phyloP scores from a whole-genome alignment of 805 yeast species.

The Candida nitratophila region DNA sequence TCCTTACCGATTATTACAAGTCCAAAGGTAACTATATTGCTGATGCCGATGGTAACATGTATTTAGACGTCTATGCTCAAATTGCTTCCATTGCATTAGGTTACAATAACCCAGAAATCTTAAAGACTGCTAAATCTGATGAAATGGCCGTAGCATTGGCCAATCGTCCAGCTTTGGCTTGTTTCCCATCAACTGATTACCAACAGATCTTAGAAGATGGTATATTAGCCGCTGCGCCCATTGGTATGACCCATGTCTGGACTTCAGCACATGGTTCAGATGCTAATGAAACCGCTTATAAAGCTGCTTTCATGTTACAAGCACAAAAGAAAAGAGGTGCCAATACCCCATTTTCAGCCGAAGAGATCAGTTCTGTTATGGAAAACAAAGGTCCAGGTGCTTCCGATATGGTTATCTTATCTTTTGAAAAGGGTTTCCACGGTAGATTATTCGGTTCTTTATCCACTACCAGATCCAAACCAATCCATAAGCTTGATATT shows the following conservation, averaged over 20 bases:
- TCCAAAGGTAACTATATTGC: conserved; percentile 59
- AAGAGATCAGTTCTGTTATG: conserved; percentile 43
- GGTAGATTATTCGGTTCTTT: conserved; percentile 51
- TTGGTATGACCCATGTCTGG: conserved; percentile 54
- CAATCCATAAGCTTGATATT: conserved; percentile 49
- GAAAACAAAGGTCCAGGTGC: conserved; percentile 44
- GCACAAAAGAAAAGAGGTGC: conserved; percentile 41
- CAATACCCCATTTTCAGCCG: conserved; percentile 33
- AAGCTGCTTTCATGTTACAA: conserved; percentile 63
- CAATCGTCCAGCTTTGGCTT: conserved; percentile 63
- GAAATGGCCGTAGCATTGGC: conserved; percentile 60
- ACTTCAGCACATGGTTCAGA: conserved; percentile 62
- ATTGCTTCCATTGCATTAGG: conserved; percentile 67
- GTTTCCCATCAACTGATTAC: conserved; percentile 55
- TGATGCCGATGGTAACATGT: conserved; percentile 58
- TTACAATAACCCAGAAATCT: conserved; percentile 60
- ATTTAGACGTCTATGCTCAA: conserved; percentile 63
- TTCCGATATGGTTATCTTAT: conserved; percentile 44
- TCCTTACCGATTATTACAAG: conserved; percentile 56
- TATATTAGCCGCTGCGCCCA: conserved; percentile 57
- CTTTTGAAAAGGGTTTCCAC: conserved; percentile 50
- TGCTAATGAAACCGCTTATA: conserved; percentile 65
- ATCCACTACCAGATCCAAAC: conserved; percentile 50
- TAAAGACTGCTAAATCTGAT: conserved; percentile 49
- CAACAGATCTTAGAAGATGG: conserved; percentile 37